A percentile compares a stretch with the other conserved stretches of the same genome.
phyloP scores from a whole-genome alignment of 2,329 filamentous ascomycete species.

The Graphilbum ipis-grandicollis region DNA sequence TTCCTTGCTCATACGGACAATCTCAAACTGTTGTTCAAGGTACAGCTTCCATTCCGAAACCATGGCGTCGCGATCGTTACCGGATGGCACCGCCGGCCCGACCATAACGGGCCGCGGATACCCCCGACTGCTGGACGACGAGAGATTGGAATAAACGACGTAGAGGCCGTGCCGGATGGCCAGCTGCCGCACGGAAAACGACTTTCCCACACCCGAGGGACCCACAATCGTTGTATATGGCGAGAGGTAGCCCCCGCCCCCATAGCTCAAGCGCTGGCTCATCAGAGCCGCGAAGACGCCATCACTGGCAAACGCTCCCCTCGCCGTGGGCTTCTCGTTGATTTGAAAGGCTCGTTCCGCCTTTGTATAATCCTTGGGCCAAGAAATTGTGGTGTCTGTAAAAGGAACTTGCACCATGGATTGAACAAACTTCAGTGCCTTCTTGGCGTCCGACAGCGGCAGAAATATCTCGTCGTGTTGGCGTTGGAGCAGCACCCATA shows the following conservation, averaged over 20 bases:
- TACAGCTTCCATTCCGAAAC: not conserved
- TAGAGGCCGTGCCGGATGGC: constrained; percentile 1
- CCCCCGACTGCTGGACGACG: not conserved
- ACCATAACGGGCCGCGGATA: not conserved
- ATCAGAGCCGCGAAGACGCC: not conserved
- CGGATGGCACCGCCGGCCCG: not conserved
- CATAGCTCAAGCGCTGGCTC: not conserved
- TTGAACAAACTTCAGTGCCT: too few species aligned
- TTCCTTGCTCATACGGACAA: not conserved
- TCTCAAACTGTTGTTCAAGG: not conserved
- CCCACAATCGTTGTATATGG: constrained; percentile 1
- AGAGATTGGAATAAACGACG: not conserved
- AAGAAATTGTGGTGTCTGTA: too few species aligned
- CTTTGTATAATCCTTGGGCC: not conserved
- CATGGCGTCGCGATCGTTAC: not conserved
- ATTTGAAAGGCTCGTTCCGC: not conserved
- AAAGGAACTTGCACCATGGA: too few species aligned
- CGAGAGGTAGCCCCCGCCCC: not conserved
- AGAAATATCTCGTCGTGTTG: too few species aligned
- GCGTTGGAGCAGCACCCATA: too few species aligned
- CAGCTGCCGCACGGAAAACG: not conserved
- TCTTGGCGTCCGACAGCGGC: too few species aligned
- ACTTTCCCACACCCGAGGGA: not conserved
- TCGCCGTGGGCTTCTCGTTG: not conserved
- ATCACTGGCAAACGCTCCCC: not conserved